A percentile compares a stretch with the other conserved stretches of the same genome.
Conservation (phyloP, 345 rosid genomes). For the Bretschneidera sinensis region DNA sequence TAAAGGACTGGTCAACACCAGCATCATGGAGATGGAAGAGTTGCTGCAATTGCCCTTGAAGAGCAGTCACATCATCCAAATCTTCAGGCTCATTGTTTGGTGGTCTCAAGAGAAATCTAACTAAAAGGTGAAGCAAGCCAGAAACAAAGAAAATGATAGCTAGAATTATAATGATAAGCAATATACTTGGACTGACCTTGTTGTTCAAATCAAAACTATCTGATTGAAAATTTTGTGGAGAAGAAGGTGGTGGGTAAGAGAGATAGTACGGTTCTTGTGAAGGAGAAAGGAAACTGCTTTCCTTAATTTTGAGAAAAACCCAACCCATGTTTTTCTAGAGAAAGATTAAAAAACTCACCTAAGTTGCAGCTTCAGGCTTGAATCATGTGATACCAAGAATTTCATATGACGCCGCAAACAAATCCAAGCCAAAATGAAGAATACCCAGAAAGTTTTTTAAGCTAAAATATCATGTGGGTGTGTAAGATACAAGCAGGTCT, state of each 20-base stretch:
- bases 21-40: conserved; percentile 94
- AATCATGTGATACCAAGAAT: conserved; percentile 16
- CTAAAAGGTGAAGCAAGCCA: conserved; percentile 83
- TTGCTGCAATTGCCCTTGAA: conserved; percentile 96
- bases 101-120: conserved; percentile 71
- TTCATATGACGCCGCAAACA: conserved; percentile 17
- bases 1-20: conserved; percentile 93
- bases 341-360: conserved; percentile 18
- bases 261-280: conserved; percentile 24
- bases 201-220: conserved; percentile 47
- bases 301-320: conserved; percentile 31
- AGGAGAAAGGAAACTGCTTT: conserved; percentile 29
- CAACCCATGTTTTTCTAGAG: conserved; percentile 26
- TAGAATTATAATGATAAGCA: conserved; percentile 77
- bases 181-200: conserved; percentile 73
- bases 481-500: not conserved
- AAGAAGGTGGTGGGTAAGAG: conserved; percentile 25
- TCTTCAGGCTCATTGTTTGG: conserved; percentile 63
- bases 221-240: conserved; percentile 22
- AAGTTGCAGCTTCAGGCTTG: conserved; percentile 25
- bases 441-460: not conserved
- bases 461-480: not conserved
- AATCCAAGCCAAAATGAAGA: conserved; percentile 4
- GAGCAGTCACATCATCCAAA: conserved; percentile 57
- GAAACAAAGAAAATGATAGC: conserved; percentile 86